These are phyloP conservation scores for Wickerhamomyces tratensis DNA, from an alignment of 805 yeast genomes.

Conservation along the genomic window DNA sequence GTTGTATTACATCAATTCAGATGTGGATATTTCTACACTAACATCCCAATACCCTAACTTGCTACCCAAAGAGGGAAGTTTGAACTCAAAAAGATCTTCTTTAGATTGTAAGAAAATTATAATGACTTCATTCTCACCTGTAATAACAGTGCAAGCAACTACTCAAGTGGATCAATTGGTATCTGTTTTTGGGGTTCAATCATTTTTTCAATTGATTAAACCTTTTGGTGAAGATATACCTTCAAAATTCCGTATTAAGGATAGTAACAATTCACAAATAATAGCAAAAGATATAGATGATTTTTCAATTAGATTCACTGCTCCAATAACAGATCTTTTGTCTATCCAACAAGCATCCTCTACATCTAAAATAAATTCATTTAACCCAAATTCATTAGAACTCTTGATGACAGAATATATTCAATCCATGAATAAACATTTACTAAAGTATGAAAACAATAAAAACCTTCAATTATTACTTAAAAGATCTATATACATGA, in stretches of 20 bases:
- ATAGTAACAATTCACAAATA: slow-evolving; percentile 28
- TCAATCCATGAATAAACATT: slow-evolving; percentile 15
- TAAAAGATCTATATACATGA: slow-evolving; percentile 42
- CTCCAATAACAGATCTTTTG: slow-evolving; percentile 26
- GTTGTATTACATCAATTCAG: slow-evolving; percentile 10
- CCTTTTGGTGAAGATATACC: slow-evolving; percentile 48
- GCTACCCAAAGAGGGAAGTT: too few relatives aligned
- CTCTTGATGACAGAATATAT: slow-evolving; percentile 24
- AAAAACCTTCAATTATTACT: slow-evolving; percentile 21
- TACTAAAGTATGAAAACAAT: slow-evolving; percentile 2
- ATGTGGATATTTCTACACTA: slow-evolving; percentile 9
- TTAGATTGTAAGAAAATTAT: slow-evolving; percentile 17
- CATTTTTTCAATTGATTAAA: slow-evolving; percentile 36
- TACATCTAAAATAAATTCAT: slow-evolving; percentile 20
- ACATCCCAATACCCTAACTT: neutral
- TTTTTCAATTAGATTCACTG: slow-evolving; percentile 46
- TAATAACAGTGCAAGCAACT: slow-evolving; percentile 39
- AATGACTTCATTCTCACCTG: slow-evolving; percentile 39
- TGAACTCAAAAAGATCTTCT: slow-evolving; percentile 11
- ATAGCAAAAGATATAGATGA: slow-evolving; percentile 39
- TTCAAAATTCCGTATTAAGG: slow-evolving; percentile 39
- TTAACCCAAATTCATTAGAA: slow-evolving; percentile 26
- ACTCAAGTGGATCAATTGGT: slow-evolving; percentile 34
- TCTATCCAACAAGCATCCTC: slow-evolving; percentile 17
- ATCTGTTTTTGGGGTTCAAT: slow-evolving; percentile 28